Evolutionary conservation across 2,329 filamentous ascomycete species (phyloP), one percentile per base, ranked within the genome.

Genomic region (Tothia fuscella): DNA sequence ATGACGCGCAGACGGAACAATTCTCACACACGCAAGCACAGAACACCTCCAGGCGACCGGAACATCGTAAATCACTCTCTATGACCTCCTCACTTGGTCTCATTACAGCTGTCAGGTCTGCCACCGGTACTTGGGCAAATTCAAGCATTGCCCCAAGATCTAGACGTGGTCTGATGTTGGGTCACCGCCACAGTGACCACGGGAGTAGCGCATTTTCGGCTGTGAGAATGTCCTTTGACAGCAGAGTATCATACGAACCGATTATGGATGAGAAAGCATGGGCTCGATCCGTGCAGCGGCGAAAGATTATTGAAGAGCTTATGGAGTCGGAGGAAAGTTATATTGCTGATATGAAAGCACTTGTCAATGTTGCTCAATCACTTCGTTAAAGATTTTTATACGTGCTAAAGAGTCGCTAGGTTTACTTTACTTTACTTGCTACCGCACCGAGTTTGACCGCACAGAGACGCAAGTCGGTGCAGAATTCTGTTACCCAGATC

Each of bases 291-390:
- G 61, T 82, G 16, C 82, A 87, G 53, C 76, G 91, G 46, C 76
- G 85, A 12, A 78, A 80, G 47, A 78, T 93, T 29, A 62, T 96
- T 26, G 83, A 91, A 55, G 91, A 96, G 61, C 66, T 96, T 38
- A 76, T 95, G 46, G 73, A 65, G 43, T 93, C 88, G 0, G 91
- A 96, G 59, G 82, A 91, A 56, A 77, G 80, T 53, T 96, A 96
- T 56, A 79, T 96, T 51, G 76, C 80, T 13, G 89, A 94, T 53
- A 62, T 96, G 44, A 85, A 85, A 51, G 86, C 91, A 49, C 67
- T 96, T 45, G 81, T 82, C 56, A 87, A 93, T 61, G 88, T 89
- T 22, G 5, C 28, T 35, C 9, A 14, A n/a, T 24, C 5, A n/a
- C 17, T 41, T 16, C 28, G 9, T 19, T 9, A 13, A 19, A 13